A percentile compares a stretch with the other conserved stretches of the same genome.
phyloP scores from a whole-genome alignment of 2,329 filamentous ascomycete genomes.

The Neurospora sp. region DNA sequence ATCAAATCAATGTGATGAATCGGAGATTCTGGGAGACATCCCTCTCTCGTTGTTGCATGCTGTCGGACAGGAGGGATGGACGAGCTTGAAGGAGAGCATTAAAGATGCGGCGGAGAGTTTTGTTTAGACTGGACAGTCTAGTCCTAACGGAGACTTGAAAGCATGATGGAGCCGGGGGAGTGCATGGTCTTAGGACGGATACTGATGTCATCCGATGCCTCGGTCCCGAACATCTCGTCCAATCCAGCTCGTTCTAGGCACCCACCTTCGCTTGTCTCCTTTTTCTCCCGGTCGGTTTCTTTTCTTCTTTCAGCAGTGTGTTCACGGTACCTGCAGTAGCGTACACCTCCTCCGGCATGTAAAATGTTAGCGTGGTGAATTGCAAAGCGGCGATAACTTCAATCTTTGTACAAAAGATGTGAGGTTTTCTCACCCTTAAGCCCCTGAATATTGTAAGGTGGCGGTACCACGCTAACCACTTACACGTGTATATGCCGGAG shows the following conservation, averaged over 20 bases:
- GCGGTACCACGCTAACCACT: too few relatives aligned
- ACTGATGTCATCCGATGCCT: neutral
- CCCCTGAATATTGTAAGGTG: too few relatives aligned
- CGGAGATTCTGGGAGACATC: constrained; percentile 18
- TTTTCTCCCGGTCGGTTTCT: neutral
- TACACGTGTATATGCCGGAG: too few relatives aligned
- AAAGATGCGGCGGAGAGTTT: constrained; percentile 15
- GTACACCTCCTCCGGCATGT: neutral
- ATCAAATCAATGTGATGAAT: constrained; percentile 17
- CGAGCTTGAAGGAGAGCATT: constrained; percentile 19
- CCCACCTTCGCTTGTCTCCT: neutral
- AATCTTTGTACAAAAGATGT: too few relatives aligned
- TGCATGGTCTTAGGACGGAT: neutral
- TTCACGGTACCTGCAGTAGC: neutral
- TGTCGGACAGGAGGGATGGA: constrained; percentile 19
- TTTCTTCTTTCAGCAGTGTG: neutral
- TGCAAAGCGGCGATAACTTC: too few relatives aligned
- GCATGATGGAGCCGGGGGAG: neutral
- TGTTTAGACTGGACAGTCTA: neutral
- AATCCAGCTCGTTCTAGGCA: neutral
- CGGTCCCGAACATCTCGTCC: neutral
- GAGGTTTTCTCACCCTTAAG: too few relatives aligned
- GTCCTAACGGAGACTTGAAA: neutral
- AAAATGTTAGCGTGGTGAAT: too few relatives aligned
- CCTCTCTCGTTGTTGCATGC: constrained; percentile 14